phyloP scores from a whole-genome alignment of 2,329 filamentous ascomycete species.

The Fusarium xyrophilum region DNA sequence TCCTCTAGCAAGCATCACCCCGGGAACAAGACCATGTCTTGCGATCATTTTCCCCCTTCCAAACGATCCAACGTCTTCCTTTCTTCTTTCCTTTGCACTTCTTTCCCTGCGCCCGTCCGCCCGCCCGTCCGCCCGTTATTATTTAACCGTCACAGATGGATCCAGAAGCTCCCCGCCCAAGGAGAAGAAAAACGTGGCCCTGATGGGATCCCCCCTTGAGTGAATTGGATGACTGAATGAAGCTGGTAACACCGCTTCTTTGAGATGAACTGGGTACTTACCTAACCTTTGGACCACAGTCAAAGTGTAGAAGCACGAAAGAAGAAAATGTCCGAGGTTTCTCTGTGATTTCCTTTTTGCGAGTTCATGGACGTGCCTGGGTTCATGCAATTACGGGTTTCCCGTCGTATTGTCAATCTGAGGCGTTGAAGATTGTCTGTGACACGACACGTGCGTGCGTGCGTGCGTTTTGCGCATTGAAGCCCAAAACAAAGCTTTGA shows the following conservation, averaged over 20 bases:
- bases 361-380: neutral
- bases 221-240: neutral
- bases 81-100: neutral
- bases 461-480: neutral
- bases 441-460: neutral
- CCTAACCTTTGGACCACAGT: neutral
- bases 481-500: constrained; percentile 8
- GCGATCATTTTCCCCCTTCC: constrained; percentile 9
- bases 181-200: neutral
- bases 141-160: constrained; percentile 5
- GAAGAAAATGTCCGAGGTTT: constrained; percentile 8
- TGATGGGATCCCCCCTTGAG: constrained; percentile 26
- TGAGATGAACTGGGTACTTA: neutral
- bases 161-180: constrained; percentile 14
- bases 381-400: constrained; percentile 17
- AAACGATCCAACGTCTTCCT: constrained; percentile 5
- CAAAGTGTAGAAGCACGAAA: constrained; percentile 13
- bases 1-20: constrained; percentile 36
- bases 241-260: neutral
- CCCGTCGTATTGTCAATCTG: constrained; percentile 2
- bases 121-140: constrained; percentile 12
- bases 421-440: constrained; percentile 3
- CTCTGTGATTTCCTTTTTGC: neutral
- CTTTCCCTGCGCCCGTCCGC: constrained; percentile 1
- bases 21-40: constrained; percentile 6